These are phyloP conservation scores for Skeletonema marinoi DNA, from an alignment of 108 stramenopile species.

Conservation along the genomic window DNA sequence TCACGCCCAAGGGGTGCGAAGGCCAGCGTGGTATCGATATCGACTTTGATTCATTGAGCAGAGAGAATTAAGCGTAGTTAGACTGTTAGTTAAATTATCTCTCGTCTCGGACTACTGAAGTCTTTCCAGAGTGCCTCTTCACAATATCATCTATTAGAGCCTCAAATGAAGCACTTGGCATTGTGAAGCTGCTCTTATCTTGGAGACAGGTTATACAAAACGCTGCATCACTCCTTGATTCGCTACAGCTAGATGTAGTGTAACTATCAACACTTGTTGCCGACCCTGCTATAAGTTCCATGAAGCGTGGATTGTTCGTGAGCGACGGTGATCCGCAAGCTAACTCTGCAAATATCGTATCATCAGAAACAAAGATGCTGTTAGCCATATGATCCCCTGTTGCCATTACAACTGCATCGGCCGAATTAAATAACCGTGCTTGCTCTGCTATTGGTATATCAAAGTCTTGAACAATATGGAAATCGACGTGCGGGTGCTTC, in stretches of 20 bases:
- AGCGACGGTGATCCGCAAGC: slow-evolving; percentile 6
- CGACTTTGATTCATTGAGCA: slow-evolving; percentile 1
- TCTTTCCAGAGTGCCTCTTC: slow-evolving; percentile 11
- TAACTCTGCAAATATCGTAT: slow-evolving; percentile 36
- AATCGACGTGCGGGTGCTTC: slow-evolving; percentile 31
- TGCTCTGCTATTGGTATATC: slow-evolving; percentile 40
- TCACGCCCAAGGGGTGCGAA: slow-evolving; percentile 93
- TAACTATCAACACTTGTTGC: slow-evolving; percentile 12
- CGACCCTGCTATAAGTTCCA: slow-evolving; percentile 15
- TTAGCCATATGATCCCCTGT: slow-evolving; percentile 47
- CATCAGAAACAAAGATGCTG: slow-evolving; percentile 40
- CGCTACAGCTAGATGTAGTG: background rate
- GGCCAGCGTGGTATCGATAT: slow-evolving; percentile 79
- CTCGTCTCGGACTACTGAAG: slow-evolving; percentile 16
- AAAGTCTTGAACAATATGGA: slow-evolving; percentile 35
- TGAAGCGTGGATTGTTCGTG: slow-evolving; percentile 13
- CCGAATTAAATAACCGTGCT: slow-evolving; percentile 36
- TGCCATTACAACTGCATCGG: slow-evolving; percentile 45
- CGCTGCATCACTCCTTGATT: background rate
- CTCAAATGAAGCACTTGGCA: slow-evolving; percentile 2
- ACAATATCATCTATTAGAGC: slow-evolving; percentile 22
- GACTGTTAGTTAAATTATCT: background rate
- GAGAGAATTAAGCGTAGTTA: background rate
- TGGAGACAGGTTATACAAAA: slow-evolving; percentile 2
- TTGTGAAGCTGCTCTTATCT: slow-evolving; percentile 9